Percentiles rank a stretch among this genome's conserved stretches.
phyloP scores from a whole-genome alignment of 495 filamentous ascomycete genomes.

The Hypomontagnella monticulosa region DNA sequence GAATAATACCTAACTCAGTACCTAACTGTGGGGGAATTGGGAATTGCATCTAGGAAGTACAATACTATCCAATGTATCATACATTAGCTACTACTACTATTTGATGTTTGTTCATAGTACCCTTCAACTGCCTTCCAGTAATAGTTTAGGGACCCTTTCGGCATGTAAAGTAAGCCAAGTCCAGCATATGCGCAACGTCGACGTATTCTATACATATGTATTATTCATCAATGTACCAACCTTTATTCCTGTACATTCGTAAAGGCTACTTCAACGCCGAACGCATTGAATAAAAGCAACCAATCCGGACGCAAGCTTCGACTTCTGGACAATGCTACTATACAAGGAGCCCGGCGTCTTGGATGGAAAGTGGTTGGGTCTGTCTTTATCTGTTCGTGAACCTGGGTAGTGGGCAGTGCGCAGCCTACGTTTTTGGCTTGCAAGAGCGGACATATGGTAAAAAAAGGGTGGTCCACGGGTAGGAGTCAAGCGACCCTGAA shows the following conservation, averaged over 20 bases:
- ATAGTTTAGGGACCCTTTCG: too few relatives aligned
- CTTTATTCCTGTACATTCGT: background rate
- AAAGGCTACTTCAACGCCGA: conserved; percentile 21
- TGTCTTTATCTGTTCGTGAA: conserved; percentile 27
- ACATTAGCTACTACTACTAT: background rate
- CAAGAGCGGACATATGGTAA: background rate
- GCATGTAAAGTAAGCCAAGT: too few relatives aligned
- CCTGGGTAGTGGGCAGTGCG: conserved; percentile 18
- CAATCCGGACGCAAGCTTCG: conserved; percentile 20
- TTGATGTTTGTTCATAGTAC: too few relatives aligned
- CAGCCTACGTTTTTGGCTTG: conserved; percentile 9
- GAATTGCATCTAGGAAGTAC: too few relatives aligned
- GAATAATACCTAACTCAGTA: too few relatives aligned
- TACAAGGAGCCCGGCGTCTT: conserved; percentile 34
- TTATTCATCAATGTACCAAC: too few relatives aligned
- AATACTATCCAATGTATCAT: too few relatives aligned
- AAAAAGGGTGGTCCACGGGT: conserved; percentile 12
- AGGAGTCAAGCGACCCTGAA: conserved; percentile 11
- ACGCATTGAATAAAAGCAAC: conserved; percentile 12
- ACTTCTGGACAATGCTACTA: conserved; percentile 29
- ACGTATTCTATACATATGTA: too few relatives aligned
- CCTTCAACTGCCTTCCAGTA: too few relatives aligned
- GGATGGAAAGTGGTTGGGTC: conserved; percentile 27
- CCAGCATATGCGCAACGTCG: too few relatives aligned
- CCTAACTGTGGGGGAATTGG: too few relatives aligned